Evolutionary conservation across 805 yeast species (phyloP).

Genomic region (Pichia manshurica): DNA sequence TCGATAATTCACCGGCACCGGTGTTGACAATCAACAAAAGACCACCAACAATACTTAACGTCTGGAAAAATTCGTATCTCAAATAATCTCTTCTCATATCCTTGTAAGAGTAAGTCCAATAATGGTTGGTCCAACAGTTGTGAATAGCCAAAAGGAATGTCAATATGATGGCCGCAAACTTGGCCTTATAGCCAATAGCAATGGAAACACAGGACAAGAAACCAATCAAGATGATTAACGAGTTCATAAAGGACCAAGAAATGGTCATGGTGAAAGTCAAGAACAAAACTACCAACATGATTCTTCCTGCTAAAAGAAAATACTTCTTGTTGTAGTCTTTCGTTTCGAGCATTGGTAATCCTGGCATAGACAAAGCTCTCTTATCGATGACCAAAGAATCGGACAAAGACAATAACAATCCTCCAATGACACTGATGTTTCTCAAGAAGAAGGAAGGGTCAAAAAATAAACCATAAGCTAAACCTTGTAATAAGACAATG

Average conservation of each 20-base stretch:
- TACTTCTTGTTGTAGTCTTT: constrained; percentile 69
- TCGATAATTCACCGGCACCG: constrained; percentile 91
- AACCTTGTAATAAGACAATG: constrained; percentile 77
- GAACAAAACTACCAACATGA: constrained; percentile 77
- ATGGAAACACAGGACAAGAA: constrained; percentile 67
- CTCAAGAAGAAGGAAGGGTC: constrained; percentile 80
- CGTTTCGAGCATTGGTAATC: constrained; percentile 65
- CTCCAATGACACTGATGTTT: constrained; percentile 88
- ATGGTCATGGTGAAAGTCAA: constrained; percentile 76
- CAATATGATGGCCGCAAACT: constrained; percentile 69
- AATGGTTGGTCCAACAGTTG: constrained; percentile 76
- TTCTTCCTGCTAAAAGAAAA: constrained; percentile 80
- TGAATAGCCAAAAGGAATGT: constrained; percentile 68
- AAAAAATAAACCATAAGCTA: constrained; percentile 80
- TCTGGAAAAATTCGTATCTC: constrained; percentile 92
- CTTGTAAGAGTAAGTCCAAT: constrained; percentile 71
- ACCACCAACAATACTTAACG: constrained; percentile 92
- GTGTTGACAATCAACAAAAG: constrained; percentile 83
- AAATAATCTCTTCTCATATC: constrained; percentile 81
- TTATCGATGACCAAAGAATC: constrained; percentile 79
- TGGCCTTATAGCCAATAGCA: constrained; percentile 89
- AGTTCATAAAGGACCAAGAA: constrained; percentile 61
- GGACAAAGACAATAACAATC: constrained; percentile 77
- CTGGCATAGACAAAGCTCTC: constrained; percentile 63
- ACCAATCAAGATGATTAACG: constrained; percentile 64